phyloP scores from a whole-genome alignment of 2,329 filamentous ascomycete species.

The Drechmeria coniospora region DNA sequence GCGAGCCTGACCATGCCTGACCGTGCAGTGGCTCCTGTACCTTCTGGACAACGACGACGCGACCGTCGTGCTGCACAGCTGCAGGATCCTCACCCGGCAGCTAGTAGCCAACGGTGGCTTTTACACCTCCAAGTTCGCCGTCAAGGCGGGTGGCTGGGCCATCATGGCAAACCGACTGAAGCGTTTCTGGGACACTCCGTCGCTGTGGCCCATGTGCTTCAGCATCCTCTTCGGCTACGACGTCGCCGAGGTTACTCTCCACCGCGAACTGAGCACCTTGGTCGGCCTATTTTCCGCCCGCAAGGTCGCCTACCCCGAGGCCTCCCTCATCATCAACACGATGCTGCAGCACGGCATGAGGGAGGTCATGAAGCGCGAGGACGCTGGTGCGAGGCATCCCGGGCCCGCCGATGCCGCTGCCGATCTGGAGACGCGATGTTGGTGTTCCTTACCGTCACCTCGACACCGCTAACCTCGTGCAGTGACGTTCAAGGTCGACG shows the following conservation, averaged over 20 bases:
- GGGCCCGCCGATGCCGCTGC: constrained; percentile 53
- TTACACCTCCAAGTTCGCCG: constrained; percentile 73
- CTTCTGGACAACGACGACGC: constrained; percentile 76
- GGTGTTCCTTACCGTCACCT: constrained; percentile 10
- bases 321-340: constrained; percentile 61
- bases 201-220: constrained; percentile 78
- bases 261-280: constrained; percentile 57
- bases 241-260: constrained; percentile 57
- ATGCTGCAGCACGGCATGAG: constrained; percentile 82
- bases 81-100: constrained; percentile 70
- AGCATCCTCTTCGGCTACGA: constrained; percentile 78
- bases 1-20: constrained; percentile 5
- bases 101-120: constrained; percentile 66
- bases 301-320: constrained; percentile 59
- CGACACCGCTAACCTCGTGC: constrained; percentile 5
- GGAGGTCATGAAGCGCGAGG: constrained; percentile 46
- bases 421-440: constrained; percentile 39
- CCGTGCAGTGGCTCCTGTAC: constrained; percentile 68
- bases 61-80: constrained; percentile 65
- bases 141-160: constrained; percentile 72
- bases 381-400: constrained; percentile 23
- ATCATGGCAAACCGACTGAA: constrained; percentile 73
- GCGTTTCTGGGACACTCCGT: constrained; percentile 75
- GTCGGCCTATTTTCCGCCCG: constrained; percentile 56
- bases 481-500: constrained; percentile 25